Evolutionary conservation across 2,329 filamentous ascomycete species (phyloP).

Genomic region (Coleophoma crateriformis): DNA sequence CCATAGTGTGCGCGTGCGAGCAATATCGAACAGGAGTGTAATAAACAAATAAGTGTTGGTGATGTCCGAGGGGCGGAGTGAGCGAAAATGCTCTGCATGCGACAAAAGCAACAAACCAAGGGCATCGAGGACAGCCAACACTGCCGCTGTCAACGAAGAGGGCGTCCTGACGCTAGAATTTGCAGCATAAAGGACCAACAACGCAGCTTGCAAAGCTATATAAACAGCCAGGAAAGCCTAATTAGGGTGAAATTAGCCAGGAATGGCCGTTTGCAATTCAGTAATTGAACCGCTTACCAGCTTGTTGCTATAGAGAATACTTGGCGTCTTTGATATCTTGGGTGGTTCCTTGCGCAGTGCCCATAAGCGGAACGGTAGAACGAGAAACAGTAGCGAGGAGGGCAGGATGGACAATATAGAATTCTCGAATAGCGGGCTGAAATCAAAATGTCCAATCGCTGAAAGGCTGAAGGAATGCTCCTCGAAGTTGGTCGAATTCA

Average conservation of each 20-base stretch:
- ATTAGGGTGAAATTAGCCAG: not conserved
- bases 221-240: slow-evolving; percentile 18
- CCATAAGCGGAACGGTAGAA: slow-evolving; percentile 5
- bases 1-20: slow-evolving; percentile 16
- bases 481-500: slow-evolving; percentile 1
- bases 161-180: slow-evolving; percentile 1
- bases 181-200: slow-evolving; percentile 3
- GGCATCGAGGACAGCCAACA: slow-evolving; percentile 11
- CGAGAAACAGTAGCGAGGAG: slow-evolving; percentile 4
- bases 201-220: slow-evolving; percentile 3
- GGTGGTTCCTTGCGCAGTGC: slow-evolving; percentile 2
- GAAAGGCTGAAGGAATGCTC: slow-evolving; percentile 1
- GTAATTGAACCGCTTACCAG: slow-evolving; percentile 1
- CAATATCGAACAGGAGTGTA: slow-evolving; percentile 20
- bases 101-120: slow-evolving; percentile 16
- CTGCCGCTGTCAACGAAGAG: slow-evolving; percentile 7
- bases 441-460: slow-evolving; percentile 4
- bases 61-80: slow-evolving; percentile 16
- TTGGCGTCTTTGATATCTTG: slow-evolving; percentile 3
- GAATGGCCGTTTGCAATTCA: not conserved
- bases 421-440: slow-evolving; percentile 7
- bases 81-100: slow-evolving; percentile 17
- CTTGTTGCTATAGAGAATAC: slow-evolving; percentile 5
- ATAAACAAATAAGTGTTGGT: slow-evolving; percentile 20
- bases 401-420: slow-evolving; percentile 4